Percentiles rank a stretch among this genome's conserved stretches.
These are phyloP conservation scores for Ophiostoma fasciatum DNA, from an alignment of 2,329 filamentous ascomycete genomes.

Conservation along the genomic window DNA sequence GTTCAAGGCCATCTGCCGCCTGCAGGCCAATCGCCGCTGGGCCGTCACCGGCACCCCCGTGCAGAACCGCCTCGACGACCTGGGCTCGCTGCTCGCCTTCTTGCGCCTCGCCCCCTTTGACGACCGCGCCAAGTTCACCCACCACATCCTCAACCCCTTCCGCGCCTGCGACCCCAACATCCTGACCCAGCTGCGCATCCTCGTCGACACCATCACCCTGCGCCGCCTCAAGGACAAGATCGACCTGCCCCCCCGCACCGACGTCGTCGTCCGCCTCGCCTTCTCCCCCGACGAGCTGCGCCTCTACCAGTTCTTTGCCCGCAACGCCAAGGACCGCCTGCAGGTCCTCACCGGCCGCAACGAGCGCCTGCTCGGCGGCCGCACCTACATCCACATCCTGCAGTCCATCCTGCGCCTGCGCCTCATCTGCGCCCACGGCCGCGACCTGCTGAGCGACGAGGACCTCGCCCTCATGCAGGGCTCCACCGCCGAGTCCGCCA, in stretches of 20 bases:
- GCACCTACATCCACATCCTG: constrained; percentile 85
- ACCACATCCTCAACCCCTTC: constrained; percentile 72
- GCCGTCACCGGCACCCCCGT: constrained; percentile 95
- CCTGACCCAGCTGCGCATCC: constrained; percentile 67
- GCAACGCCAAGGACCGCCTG: constrained; percentile 67
- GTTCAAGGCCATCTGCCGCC: constrained; percentile 68
- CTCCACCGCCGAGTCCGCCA: constrained; percentile 68
- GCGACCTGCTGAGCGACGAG: constrained; percentile 71
- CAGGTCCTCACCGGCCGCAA: constrained; percentile 53
- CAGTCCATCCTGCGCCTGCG: constrained; percentile 83
- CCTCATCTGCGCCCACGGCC: constrained; percentile 86
- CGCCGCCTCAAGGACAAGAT: constrained; percentile 87
- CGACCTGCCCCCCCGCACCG: constrained; percentile 58
- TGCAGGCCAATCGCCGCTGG: constrained; percentile 76
- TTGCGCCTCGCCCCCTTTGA: constrained; percentile 76
- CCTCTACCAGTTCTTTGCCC: constrained; percentile 74
- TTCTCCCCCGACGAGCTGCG: constrained; percentile 62
- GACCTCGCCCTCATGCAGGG: constrained; percentile 71
- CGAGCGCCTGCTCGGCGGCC: constrained; percentile 59
- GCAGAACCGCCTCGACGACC: constrained; percentile 83
- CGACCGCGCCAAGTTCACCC: constrained; percentile 57
- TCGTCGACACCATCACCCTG: constrained; percentile 90
- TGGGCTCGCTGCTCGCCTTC: constrained; percentile 77
- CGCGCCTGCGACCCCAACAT: constrained; percentile 76
- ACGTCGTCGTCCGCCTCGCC: constrained; percentile 56